Evolutionary conservation across 352 stramenopile genomes (phyloP).

Genomic region (Blastocystis sp.): DNA sequence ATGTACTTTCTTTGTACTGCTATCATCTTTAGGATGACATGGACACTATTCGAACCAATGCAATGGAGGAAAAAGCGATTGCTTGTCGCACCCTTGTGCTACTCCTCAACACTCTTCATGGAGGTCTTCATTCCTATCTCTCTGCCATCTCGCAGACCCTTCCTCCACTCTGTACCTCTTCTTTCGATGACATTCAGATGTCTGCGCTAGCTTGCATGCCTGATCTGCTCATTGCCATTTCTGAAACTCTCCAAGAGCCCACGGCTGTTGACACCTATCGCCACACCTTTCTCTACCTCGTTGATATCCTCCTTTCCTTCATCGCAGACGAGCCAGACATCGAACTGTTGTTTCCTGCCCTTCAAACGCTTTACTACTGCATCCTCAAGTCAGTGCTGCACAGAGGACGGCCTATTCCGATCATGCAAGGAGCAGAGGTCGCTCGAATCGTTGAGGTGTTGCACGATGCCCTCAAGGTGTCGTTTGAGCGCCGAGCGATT

Average conservation of each 20-base stretch:
- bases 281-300: not conserved
- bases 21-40: constrained; percentile 29
- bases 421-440: constrained; percentile 22
- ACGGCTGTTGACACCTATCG: constrained; percentile 1
- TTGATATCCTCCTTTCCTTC: constrained; percentile 43
- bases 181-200: constrained; percentile 57
- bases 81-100: constrained; percentile 12
- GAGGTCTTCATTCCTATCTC: not conserved
- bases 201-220: not conserved
- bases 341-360: constrained; percentile 4
- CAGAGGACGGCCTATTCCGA: not conserved
- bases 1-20: not conserved
- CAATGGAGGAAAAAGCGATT: constrained; percentile 31
- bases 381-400: not conserved
- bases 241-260: not conserved
- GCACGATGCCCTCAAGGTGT: not conserved
- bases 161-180: not conserved
- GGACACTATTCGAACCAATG: constrained; percentile 50
- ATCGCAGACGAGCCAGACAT: constrained; percentile 10
- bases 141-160: constrained; percentile 43
- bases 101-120: constrained; percentile 16
- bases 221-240: constrained; percentile 11
- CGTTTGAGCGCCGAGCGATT: constrained; percentile 23
- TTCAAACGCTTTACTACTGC: constrained; percentile 25
- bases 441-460: constrained; percentile 13